phyloP scores from a whole-genome alignment of 2,329 filamentous ascomycete species.

The Ceratocystis lukuohia region DNA sequence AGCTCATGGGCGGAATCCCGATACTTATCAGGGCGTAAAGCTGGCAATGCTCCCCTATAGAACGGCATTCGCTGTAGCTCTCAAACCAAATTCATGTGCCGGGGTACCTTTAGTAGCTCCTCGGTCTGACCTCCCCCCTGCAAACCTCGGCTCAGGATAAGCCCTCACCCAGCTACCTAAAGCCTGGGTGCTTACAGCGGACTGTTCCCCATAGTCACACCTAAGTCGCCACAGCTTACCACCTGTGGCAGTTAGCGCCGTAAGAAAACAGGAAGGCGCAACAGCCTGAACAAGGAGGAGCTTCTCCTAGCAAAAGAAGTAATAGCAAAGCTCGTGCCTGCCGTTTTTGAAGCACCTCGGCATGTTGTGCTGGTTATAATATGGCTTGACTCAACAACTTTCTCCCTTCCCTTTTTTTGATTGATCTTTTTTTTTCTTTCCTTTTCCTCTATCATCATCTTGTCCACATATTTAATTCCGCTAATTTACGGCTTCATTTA shows the following conservation, averaged over 20 bases:
- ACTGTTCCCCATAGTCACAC: neutral
- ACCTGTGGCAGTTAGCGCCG: neutral
- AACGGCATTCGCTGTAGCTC: neutral
- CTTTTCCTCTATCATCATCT: too few relatives aligned
- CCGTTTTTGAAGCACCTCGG: slow-evolving; percentile 8
- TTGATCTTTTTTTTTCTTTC: neutral
- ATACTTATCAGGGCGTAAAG: too few relatives aligned
- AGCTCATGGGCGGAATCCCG: too few relatives aligned
- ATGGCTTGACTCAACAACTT: neutral
- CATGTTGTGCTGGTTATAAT: neutral
- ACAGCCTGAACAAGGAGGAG: neutral
- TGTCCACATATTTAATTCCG: too few relatives aligned
- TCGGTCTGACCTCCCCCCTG: slow-evolving; percentile 4
- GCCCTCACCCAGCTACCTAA: neutral
- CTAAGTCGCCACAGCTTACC: neutral
- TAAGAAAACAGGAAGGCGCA: neutral
- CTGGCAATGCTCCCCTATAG: too few relatives aligned
- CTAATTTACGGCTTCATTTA: too few relatives aligned
- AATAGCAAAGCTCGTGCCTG: neutral
- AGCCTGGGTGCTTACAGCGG: neutral
- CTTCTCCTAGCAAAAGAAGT: neutral
- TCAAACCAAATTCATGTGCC: slow-evolving; percentile 5
- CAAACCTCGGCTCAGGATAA: slow-evolving; percentile 10
- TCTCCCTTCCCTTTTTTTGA: neutral
- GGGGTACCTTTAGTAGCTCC: neutral